phyloP scores from a whole-genome alignment of 148 eudicot genomes.

The Simmondsia chinensis region DNA sequence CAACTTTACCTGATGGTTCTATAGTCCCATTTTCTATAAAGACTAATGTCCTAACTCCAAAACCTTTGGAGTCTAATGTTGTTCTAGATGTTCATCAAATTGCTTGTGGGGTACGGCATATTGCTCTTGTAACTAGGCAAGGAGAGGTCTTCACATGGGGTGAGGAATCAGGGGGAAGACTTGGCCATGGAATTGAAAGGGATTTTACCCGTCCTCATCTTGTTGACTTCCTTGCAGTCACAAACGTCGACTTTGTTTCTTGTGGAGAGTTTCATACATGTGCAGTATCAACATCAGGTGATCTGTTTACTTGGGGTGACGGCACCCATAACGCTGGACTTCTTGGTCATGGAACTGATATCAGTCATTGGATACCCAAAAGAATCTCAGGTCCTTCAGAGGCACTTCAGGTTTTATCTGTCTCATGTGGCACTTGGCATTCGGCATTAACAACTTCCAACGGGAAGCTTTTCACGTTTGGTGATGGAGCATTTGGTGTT shows the following conservation, averaged over 20 bases:
- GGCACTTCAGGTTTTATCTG: conserved; percentile 54
- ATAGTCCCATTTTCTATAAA: conserved; percentile 17
- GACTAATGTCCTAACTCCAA: conserved; percentile 47
- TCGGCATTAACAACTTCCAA: conserved; percentile 50
- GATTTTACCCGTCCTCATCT: conserved; percentile 53
- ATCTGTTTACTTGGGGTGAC: conserved; percentile 78
- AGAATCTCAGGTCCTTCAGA: conserved; percentile 66
- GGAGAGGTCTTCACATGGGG: conserved; percentile 96
- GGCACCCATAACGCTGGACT: conserved; percentile 66
- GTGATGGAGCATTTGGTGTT: conserved; percentile 84
- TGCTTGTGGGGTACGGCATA: conserved; percentile 68
- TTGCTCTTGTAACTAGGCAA: conserved; percentile 75
- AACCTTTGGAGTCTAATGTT: conserved; percentile 67
- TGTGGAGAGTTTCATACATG: conserved; percentile 83
- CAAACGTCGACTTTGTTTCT: conserved; percentile 59
- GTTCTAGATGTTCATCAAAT: conserved; percentile 82
- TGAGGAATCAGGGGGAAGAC: conserved; percentile 82
- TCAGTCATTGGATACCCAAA: conserved; percentile 83
- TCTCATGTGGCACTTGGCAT: conserved; percentile 87
- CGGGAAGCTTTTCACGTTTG: conserved; percentile 71
- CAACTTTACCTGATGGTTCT: conserved; percentile 25
- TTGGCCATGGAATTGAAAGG: conserved; percentile 71
- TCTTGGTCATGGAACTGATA: conserved; percentile 83
- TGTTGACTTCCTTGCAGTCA: conserved; percentile 53
- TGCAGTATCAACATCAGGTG: conserved; percentile 69